phyloP scores from a whole-genome alignment of 2,329 filamentous ascomycete species.

The Penicillium brevicompactum region DNA sequence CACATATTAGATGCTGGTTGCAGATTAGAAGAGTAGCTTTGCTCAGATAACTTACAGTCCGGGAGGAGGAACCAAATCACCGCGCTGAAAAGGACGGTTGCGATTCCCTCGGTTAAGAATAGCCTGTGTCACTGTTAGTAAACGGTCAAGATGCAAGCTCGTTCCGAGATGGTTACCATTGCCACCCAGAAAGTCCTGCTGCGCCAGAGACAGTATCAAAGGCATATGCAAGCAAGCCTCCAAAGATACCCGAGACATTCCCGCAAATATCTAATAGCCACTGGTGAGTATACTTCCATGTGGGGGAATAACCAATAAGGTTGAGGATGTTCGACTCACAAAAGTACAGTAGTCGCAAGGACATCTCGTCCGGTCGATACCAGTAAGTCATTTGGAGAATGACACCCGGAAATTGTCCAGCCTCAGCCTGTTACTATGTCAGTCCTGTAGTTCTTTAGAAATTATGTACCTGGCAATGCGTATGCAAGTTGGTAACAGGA shows the following conservation, averaged over 20 bases:
- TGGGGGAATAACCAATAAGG: background rate
- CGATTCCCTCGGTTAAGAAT: slow-evolving; percentile 26
- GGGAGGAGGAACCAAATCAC: slow-evolving; percentile 45
- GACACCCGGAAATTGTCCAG: slow-evolving; percentile 47
- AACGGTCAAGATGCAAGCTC: background rate
- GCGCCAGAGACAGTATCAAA: slow-evolving; percentile 45
- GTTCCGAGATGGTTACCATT: slow-evolving; percentile 19
- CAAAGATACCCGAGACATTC: slow-evolving; percentile 45
- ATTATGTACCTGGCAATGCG: background rate
- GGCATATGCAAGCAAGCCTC: slow-evolving; percentile 48
- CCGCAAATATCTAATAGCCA: slow-evolving; percentile 39
- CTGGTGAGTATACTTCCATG: background rate
- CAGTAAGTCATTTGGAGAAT: slow-evolving; percentile 49
- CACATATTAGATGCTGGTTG: background rate
- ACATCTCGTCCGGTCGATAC: slow-evolving; percentile 51
- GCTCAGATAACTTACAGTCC: slow-evolving; percentile 44
- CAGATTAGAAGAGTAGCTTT: background rate
- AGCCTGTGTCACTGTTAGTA: slow-evolving; percentile 14
- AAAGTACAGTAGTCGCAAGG: slow-evolving; percentile 48
- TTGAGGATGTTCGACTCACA: slow-evolving; percentile 32
- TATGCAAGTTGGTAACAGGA: background rate
- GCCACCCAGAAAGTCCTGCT: slow-evolving; percentile 33
- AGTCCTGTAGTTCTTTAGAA: background rate
- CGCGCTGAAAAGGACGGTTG: slow-evolving; percentile 23
- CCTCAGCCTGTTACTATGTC: slow-evolving; percentile 31